Conservation (phyloP, 1,284 basidiomycete species). For the Cutaneotrichosporon cavernicola region DNA sequence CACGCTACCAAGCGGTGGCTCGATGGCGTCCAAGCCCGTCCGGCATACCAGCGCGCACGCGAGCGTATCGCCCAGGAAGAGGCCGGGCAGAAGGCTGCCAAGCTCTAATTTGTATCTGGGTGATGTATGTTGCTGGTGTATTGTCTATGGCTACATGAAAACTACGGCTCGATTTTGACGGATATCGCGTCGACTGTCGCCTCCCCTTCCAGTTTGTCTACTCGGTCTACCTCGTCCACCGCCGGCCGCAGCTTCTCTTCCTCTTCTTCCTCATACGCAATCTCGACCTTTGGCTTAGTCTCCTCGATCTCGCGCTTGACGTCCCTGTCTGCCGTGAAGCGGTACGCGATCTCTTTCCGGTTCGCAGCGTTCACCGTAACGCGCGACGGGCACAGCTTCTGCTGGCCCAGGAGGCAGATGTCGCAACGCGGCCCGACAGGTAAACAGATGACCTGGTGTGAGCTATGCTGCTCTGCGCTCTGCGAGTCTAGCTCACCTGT, state of each 20-base stretch:
- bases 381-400: constrained; percentile 53
- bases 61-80: constrained; percentile 19
- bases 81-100: constrained; percentile 10
- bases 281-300: constrained; percentile 33
- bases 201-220: not conserved
- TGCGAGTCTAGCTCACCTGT: constrained; percentile 55
- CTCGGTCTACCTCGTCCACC: not conserved
- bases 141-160: not conserved
- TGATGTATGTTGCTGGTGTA: not conserved
- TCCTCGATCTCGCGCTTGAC: not conserved
- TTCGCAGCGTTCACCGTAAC: constrained; percentile 45
- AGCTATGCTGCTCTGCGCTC: not conserved
- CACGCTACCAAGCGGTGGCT: constrained; percentile 19
- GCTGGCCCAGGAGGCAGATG: constrained; percentile 59
- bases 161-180: constrained; percentile 6
- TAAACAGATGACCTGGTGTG: constrained; percentile 62
- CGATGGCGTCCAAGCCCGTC: constrained; percentile 13
- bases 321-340: constrained; percentile 50
- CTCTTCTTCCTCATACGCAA: constrained; percentile 53
- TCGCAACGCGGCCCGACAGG: constrained; percentile 81
- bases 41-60: constrained; percentile 17
- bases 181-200: not conserved
- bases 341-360: constrained; percentile 45
- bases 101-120: constrained; percentile 5
- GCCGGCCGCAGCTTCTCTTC: not conserved